Evolutionary conservation across 1,139 yeast species (phyloP), one percentile per base, ranked within the genome.

Genomic region (Sugiyamaella grinbergsii): DNA sequence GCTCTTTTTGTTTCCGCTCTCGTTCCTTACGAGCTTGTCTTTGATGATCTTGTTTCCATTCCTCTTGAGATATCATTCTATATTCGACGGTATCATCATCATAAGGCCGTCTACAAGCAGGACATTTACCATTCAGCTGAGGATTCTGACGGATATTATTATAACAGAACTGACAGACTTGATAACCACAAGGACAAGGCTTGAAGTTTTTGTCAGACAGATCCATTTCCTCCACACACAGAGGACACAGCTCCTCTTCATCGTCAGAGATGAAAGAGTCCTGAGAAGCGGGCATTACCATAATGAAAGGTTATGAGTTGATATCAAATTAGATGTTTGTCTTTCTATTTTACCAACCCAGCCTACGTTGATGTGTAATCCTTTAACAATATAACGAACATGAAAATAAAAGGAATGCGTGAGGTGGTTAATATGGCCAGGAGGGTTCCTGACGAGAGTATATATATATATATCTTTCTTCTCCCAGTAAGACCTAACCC

Each of bases 171-270:
- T 93, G 98, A 70, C 99, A 94, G 54, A 93, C 88, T 67, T 94
- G 98, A 66, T 94, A 94, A 10, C 98, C 98, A 74, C 99, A 94
- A 1, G 98, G 98, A 75, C 99, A 94, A 5, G 99, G 99, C 69
- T 86, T 89, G 78, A 94, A 94, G 71, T 91, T 89, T 67, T 87
- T 88, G 70, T 94, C 98, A 16, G 96, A 85, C 41, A 91, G 82
- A 70, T 93, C 98, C 91, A 93, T 83, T 67, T 93, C 97, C 71
- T 93, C 98, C 65, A 90, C 94, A 75, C 98, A 93, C 57, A 93
- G 79, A 54, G 98, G 98, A 72, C 86, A 85, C 60, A 77, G 76
- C 60, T 86, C 95, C 62, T 85, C 94, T 62, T 85, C 94, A 55
- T 85, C 93, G 59, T 85, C 93, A 50, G 89, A 82, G 56, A 83